Evolutionary conservation across 2,329 filamentous ascomycete genomes (phyloP).

Genomic region (Ophiostoma quercus): DNA sequence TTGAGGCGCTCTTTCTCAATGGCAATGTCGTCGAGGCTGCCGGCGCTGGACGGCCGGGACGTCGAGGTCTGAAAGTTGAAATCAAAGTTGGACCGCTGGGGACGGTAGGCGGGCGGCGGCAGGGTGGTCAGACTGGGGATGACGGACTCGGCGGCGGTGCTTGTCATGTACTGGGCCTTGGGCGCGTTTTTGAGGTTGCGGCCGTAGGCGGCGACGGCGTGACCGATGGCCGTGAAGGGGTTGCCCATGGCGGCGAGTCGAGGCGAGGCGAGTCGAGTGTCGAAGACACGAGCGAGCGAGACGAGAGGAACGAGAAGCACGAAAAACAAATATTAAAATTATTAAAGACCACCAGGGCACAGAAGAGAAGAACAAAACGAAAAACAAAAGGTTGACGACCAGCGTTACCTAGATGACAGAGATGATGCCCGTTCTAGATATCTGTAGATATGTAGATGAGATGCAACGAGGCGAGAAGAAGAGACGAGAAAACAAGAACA

Average conservation of each 20-base stretch:
- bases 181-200: conserved; percentile 27
- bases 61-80: neutral
- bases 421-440: neutral
- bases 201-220: conserved; percentile 22
- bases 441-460: neutral
- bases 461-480: neutral
- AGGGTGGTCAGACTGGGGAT: conserved; percentile 25
- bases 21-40: neutral
- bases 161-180: conserved; percentile 27
- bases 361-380: neutral
- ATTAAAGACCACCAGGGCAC: neutral
- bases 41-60: neutral
- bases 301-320: too few species aligned
- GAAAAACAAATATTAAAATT: neutral
- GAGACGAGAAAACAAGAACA: neutral
- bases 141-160: conserved; percentile 24
- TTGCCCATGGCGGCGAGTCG: neutral
- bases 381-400: neutral
- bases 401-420: neutral
- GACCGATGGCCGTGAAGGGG: conserved; percentile 19
- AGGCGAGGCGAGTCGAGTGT: neutral
- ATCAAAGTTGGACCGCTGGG: neutral
- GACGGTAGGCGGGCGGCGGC: neutral
- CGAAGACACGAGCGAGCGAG: neutral
- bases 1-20: conserved; percentile 1